These are phyloP conservation scores for Plasmopara muralis DNA, from an alignment of 352 stramenopile genomes.

Conservation along the genomic window DNA sequence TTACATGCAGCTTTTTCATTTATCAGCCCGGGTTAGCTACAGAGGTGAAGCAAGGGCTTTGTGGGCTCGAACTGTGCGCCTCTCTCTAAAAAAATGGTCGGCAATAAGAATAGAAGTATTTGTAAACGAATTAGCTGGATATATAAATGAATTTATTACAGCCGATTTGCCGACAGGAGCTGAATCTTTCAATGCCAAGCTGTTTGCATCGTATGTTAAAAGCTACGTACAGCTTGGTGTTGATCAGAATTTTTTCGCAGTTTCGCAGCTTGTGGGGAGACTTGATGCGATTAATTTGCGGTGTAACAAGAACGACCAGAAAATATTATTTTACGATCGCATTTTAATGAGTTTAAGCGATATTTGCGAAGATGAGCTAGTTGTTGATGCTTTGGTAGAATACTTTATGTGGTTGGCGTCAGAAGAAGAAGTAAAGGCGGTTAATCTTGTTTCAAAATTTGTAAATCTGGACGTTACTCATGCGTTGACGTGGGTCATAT, in stretches of 20 bases:
- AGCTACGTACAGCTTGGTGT: slow-evolving; percentile 42
- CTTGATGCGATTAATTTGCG: slow-evolving; percentile 46
- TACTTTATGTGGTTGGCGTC: slow-evolving; percentile 38
- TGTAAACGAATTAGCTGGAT: slow-evolving; percentile 36
- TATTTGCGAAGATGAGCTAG: slow-evolving; percentile 48
- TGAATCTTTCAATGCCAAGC: slow-evolving; percentile 39
- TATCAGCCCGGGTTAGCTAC: slow-evolving; percentile 46
- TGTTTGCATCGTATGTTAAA: slow-evolving; percentile 44
- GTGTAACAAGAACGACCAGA: slow-evolving; percentile 17
- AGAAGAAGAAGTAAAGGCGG: slow-evolving; percentile 16
- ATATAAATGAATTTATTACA: slow-evolving; percentile 48
- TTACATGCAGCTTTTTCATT: slow-evolving; percentile 51
- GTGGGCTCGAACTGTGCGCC: slow-evolving; percentile 37
- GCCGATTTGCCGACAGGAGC: slow-evolving; percentile 20
- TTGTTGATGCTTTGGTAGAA: slow-evolving; percentile 23
- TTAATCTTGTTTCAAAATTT: slow-evolving; percentile 37
- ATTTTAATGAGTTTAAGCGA: slow-evolving; percentile 48
- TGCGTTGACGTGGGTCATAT: slow-evolving; percentile 67
- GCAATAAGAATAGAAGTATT: slow-evolving; percentile 26
- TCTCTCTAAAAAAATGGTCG: slow-evolving; percentile 40
- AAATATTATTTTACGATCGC: slow-evolving; percentile 38
- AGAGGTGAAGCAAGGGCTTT: slow-evolving; percentile 38
- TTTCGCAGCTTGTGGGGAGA: slow-evolving; percentile 38
- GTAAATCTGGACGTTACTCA: slow-evolving; percentile 68
- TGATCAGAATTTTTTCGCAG: slow-evolving; percentile 22